Percentiles rank a stretch among this genome's conserved stretches.
phyloP scores from a whole-genome alignment of 2,329 filamentous ascomycete genomes.

The Alternaria triticina region DNA sequence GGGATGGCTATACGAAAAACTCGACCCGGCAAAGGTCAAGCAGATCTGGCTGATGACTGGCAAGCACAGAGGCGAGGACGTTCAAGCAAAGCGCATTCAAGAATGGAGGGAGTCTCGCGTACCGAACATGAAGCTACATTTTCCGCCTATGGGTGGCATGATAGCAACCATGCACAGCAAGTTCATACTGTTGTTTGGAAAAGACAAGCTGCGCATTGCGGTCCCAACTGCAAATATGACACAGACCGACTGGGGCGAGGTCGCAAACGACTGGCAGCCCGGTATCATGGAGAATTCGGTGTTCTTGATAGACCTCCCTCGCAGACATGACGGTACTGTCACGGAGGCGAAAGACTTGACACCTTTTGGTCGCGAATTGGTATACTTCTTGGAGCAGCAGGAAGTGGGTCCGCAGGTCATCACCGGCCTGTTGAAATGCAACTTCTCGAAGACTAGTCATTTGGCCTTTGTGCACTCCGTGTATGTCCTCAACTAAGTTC shows the following conservation, averaged over 20 bases:
- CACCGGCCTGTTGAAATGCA: constrained; percentile 75
- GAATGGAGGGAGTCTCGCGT: constrained; percentile 47
- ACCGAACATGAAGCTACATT: constrained; percentile 70
- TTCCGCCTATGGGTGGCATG: constrained; percentile 77
- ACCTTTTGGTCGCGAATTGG: constrained; percentile 72
- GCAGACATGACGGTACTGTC: constrained; percentile 46
- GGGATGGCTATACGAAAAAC: constrained; percentile 73
- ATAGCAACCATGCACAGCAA: constrained; percentile 91
- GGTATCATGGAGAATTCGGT: constrained; percentile 60
- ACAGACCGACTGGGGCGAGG: constrained; percentile 87
- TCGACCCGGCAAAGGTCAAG: constrained; percentile 64
- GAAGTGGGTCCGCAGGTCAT: constrained; percentile 69
- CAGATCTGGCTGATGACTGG: constrained; percentile 65
- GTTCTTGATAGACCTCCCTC: constrained; percentile 91
- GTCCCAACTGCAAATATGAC: constrained; percentile 88
- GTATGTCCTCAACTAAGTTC: constrained; percentile 56
- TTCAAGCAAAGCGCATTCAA: constrained; percentile 30
- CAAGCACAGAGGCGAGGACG: constrained; percentile 53
- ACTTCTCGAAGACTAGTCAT: constrained; percentile 75
- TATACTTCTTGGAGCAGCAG: constrained; percentile 72
- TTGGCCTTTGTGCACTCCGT: constrained; percentile 87
- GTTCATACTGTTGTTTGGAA: constrained; percentile 84
- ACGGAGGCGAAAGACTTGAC: constrained; percentile 49
- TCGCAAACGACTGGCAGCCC: constrained; percentile 58
- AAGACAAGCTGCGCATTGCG: constrained; percentile 75